Conservation (phyloP, 2,329 filamentous ascomycete genomes). For the Diplodia corticola region DNA sequence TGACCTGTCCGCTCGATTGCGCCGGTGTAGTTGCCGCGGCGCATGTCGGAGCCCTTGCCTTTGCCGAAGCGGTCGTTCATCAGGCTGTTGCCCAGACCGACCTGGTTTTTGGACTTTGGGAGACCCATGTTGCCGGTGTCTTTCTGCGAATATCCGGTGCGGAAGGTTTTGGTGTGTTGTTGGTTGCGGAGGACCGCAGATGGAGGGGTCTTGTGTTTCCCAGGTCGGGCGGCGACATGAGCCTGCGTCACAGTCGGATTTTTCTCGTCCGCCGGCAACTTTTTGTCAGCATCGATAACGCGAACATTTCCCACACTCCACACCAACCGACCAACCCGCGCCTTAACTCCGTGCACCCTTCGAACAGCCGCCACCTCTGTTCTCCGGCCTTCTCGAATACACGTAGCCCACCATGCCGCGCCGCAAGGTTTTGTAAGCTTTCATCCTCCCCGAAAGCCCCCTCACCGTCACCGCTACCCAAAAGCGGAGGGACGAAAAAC, state of each 20-base stretch:
- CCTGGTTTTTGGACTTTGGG: constrained; percentile 91
- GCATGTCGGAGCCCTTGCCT: constrained; percentile 81
- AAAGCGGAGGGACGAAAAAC: background rate
- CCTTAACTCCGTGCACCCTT: constrained; percentile 14
- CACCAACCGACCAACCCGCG: constrained; percentile 12
- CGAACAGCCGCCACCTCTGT: background rate
- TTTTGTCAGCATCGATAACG: constrained; percentile 24
- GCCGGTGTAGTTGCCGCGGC: constrained; percentile 62
- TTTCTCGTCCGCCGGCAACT: constrained; percentile 23
- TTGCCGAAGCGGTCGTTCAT: constrained; percentile 99
- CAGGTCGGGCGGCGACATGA: constrained; percentile 19
- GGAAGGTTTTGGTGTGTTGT: constrained; percentile 25
- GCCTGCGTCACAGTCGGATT: constrained; percentile 17
- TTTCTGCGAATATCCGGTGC: constrained; percentile 1
- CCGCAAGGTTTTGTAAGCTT: constrained; percentile 71
- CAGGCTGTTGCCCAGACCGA: constrained; percentile 92
- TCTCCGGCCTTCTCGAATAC: background rate
- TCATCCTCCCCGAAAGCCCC: background rate
- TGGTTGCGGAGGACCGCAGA: constrained; percentile 24
- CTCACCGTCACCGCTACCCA: background rate
- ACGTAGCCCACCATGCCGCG: constrained; percentile 45
- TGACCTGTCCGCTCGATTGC: constrained; percentile 71
- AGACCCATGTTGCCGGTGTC: constrained; percentile 60
- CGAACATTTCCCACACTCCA: constrained; percentile 10
- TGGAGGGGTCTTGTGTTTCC: constrained; percentile 7